A percentile compares a stretch with the other conserved stretches of the same genome.
phyloP scores from a whole-genome alignment of 2,329 filamentous ascomycete species.

The Cytospora piceicola region DNA sequence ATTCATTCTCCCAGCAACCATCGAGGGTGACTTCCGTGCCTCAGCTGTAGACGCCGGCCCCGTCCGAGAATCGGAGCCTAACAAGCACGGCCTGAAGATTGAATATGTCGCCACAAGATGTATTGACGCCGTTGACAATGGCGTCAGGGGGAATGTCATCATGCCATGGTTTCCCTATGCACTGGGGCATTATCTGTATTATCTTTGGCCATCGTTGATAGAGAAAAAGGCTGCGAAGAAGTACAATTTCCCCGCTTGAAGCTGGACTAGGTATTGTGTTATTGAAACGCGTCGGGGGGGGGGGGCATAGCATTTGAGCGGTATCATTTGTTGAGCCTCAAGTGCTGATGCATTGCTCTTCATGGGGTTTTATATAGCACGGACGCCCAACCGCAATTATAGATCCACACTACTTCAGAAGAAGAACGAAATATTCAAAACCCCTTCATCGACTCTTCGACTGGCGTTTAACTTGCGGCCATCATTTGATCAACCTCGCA shows the following conservation, averaged over 20 bases:
- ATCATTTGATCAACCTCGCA: no score
- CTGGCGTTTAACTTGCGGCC: no score
- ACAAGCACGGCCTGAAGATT: conserved; percentile 39
- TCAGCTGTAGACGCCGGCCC: conserved; percentile 40
- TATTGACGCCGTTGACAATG: conserved; percentile 37
- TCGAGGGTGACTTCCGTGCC: conserved; percentile 42
- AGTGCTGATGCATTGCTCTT: no score
- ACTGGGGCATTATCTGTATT: conserved; percentile 38
- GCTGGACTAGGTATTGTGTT: not conserved
- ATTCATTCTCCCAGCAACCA: conserved; percentile 40
- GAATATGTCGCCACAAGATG: conserved; percentile 39
- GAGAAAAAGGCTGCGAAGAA: conserved; percentile 39
- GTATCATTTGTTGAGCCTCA: no score
- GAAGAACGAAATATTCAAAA: no score
- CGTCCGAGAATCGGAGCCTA: conserved; percentile 34
- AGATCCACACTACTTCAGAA: no score
- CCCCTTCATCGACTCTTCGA: no score
- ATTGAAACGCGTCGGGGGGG: no score
- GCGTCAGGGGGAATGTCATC: conserved; percentile 36
- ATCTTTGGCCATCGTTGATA: conserved; percentile 39
- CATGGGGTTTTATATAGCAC: no score
- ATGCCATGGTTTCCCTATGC: conserved; percentile 40
- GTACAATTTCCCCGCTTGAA: conserved; percentile 35
- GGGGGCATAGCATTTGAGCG: no score
- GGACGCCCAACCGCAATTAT: no score